phyloP scores from a whole-genome alignment of 441 rosid species.

The Erysimum pusillum region DNA sequence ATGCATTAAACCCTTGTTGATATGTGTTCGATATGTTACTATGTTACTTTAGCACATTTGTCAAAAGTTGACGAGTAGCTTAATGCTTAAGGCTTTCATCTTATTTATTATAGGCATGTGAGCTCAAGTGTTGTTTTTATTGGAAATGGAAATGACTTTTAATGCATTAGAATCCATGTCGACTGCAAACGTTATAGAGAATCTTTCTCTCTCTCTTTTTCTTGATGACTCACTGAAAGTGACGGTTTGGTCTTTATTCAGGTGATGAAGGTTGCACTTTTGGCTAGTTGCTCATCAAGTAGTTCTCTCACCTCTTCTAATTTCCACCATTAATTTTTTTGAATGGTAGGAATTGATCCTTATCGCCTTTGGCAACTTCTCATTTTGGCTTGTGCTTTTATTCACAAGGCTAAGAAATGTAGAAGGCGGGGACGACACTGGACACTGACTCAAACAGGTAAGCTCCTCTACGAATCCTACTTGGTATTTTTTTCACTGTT shows the following conservation, averaged over 20 bases:
- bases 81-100: constrained; percentile 29
- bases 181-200: constrained; percentile 35
- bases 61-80: constrained; percentile 12
- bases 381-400: constrained; percentile 40
- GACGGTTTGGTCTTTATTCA: constrained; percentile 46
- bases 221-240: constrained; percentile 45
- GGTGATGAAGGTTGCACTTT: constrained; percentile 42
- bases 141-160: constrained; percentile 7
- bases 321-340: constrained; percentile 35
- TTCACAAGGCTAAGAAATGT: constrained; percentile 32
- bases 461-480: constrained; percentile 13
- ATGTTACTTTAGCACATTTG: background rate
- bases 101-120: constrained; percentile 19
- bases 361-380: constrained; percentile 47
- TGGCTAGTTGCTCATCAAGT: constrained; percentile 41
- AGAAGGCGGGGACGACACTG: constrained; percentile 40
- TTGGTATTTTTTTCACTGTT: background rate
- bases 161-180: constrained; percentile 30
- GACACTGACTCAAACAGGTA: constrained; percentile 38
- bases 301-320: constrained; percentile 33
- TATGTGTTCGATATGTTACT: background rate
- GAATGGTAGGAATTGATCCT: constrained; percentile 55
- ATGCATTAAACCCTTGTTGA: constrained; percentile 13
- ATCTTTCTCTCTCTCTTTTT: constrained; percentile 34
- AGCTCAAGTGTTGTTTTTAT: constrained; percentile 14